A percentile compares a stretch with the other conserved stretches of the same genome.
These are phyloP conservation scores for Vaccinium macrocarpon DNA, from an alignment of 148 eudicot genomes.

Conservation along the genomic window DNA sequence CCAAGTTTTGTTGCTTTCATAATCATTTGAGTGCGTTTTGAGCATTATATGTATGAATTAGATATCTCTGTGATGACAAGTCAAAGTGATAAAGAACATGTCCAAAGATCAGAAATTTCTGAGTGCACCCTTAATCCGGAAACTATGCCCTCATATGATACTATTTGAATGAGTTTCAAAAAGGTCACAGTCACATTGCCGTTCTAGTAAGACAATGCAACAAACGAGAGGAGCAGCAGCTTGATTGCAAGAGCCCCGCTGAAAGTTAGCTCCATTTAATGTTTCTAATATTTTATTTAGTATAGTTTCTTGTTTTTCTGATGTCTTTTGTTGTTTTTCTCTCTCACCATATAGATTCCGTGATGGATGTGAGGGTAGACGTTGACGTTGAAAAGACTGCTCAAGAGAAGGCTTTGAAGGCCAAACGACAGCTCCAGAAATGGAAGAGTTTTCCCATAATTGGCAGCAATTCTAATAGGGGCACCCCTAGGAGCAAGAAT, in stretches of 20 bases:
- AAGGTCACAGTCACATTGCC: conserved; percentile 98
- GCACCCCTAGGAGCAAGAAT: conserved; percentile 51
- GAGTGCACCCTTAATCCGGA: conserved; percentile 28
- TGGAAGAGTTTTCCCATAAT: conserved; percentile 78
- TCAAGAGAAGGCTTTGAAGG: conserved; percentile 39
- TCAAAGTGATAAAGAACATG: background rate
- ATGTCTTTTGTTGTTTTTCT: background rate
- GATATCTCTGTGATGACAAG: too few relatives aligned
- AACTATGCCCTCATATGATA: conserved; percentile 80
- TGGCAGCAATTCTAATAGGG: conserved; percentile 50
- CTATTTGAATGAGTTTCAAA: conserved; percentile 95
- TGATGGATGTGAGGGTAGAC: conserved; percentile 57
- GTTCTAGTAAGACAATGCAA: conserved; percentile 63
- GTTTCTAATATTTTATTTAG: conserved; percentile 7
- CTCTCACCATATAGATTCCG: conserved; percentile 25
- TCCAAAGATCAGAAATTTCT: background rate
- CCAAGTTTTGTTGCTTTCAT: too few relatives aligned
- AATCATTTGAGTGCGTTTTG: too few relatives aligned
- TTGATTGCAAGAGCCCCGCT: conserved; percentile 29
- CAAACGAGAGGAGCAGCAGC: conserved; percentile 28
- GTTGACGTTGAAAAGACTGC: conserved; percentile 50
- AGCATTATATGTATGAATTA: too few relatives aligned
- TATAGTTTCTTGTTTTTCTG: background rate
- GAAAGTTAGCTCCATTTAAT: conserved; percentile 32
- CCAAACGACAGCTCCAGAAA: conserved; percentile 54